Percentiles rank a stretch among this genome's conserved stretches.
Evolutionary conservation across 2,329 filamentous ascomycete genomes (phyloP).

Genomic region (Neopestalotiopsis rosae): DNA sequence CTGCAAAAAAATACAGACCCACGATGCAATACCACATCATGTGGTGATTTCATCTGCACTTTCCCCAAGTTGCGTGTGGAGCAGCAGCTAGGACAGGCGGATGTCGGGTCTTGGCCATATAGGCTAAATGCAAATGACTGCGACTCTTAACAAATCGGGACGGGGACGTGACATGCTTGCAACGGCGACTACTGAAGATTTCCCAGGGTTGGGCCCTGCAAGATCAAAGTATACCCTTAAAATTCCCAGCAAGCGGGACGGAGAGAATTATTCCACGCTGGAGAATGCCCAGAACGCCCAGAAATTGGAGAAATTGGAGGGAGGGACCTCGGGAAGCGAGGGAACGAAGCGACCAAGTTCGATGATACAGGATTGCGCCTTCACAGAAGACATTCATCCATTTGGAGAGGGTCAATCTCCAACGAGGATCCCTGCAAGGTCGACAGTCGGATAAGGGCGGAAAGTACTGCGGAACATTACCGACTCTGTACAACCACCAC

Average conservation of each 20-base stretch:
- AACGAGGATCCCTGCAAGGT: neutral
- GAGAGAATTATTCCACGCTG: neutral
- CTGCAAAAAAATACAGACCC: neutral
- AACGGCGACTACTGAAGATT: neutral
- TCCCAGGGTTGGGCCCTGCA: neutral
- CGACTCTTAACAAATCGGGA: neutral
- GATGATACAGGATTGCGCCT: neutral
- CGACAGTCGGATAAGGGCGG: neutral
- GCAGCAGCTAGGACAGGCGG: neutral
- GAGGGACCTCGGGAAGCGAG: neutral
- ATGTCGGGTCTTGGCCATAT: neutral
- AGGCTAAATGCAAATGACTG: neutral
- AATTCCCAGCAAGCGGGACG: neutral
- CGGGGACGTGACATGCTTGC: neutral
- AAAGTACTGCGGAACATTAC: neutral
- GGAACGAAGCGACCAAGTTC: neutral
- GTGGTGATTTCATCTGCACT: neutral
- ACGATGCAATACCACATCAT: neutral
- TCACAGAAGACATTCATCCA: no score
- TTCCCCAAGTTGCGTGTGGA: neutral
- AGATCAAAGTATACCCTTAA: neutral
- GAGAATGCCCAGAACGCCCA: neutral
- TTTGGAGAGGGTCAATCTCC: neutral
- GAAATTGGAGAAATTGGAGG: slow-evolving; percentile 1
- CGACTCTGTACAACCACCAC: neutral